Evolutionary conservation across 352 stramenopile genomes (phyloP), one percentile per base, ranked within the genome.

Genomic region (Plasmopara muralis): DNA sequence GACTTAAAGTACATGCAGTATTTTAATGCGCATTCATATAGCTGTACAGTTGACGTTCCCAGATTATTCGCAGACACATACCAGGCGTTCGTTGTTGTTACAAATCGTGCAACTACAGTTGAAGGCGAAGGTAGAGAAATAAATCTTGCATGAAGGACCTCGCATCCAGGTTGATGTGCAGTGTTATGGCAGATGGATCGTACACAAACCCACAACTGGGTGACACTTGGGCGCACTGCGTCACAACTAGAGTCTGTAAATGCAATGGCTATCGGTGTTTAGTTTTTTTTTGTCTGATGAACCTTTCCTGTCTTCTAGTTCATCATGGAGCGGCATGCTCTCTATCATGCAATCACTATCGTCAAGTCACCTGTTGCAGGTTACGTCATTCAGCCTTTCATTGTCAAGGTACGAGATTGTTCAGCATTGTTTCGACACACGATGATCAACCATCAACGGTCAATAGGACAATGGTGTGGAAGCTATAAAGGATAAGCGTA

Each of bases 11-110:
- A 46, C 33, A 53, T 14, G 1, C 10, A 34, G 6, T 35, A 35
- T 35, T 8, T 35, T 35, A 1, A 35, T 35, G 31, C 31, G 10
- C 31, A 35, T 35, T 35, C 31, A 55, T 25, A 25, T 25, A 25
- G 20, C 20, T 25, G 20, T 25, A 25, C 1, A 25, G 20, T 25
- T 25, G 20, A 25, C 20, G 20, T 25, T n/a, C 37, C 47, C 48
- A 90, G 79, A 55, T 44, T 83, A 43, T 65, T 89, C 29, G 71
- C 78, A 0, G 79, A 89, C 34, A 75, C 78, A 2, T 68, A 87
- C 45, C 60, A 82, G 47, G 72, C 64, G 7, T 92, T 88, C 42
- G 55, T 83, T 35, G 60, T 85, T 15, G 64, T 83, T 38, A 89
- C 74, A 5, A 92, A 92, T 50, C 74, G 68, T 9, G 79, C 79